A percentile compares a stretch with the other conserved stretches of the same genome.
Evolutionary conservation across 176 grass and related monocot genomes (phyloP).

Genomic region (Melocanna baccifera): DNA sequence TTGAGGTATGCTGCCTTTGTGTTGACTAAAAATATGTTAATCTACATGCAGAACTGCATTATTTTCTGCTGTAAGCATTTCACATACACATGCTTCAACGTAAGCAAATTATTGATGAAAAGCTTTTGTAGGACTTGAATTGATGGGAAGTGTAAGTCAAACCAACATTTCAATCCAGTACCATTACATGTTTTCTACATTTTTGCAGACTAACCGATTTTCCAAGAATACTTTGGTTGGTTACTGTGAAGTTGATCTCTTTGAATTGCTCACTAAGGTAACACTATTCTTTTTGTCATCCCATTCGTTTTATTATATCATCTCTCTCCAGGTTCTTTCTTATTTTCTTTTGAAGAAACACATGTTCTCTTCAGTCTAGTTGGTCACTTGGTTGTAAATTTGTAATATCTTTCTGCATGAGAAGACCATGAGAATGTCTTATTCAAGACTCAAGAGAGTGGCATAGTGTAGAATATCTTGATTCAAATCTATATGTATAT

Average conservation of each 20-base stretch:
- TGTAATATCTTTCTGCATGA: not conserved
- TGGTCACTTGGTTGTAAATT: too few species aligned
- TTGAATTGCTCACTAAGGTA: constrained; percentile 78
- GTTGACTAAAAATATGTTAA: not conserved
- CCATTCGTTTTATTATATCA: not conserved
- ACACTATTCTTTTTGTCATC: constrained; percentile 16
- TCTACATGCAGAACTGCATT: not conserved
- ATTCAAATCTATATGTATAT: not conserved
- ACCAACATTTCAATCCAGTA: not conserved
- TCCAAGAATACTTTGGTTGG: constrained; percentile 93
- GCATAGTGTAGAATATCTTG: not conserved
- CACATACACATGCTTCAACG: not conserved
- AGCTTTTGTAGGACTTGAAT: not conserved
- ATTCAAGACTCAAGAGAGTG: not conserved
- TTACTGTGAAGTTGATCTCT: constrained; percentile 93
- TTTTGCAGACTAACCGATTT: constrained; percentile 82
- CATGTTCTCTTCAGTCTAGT: not conserved
- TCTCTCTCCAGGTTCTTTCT: not conserved
- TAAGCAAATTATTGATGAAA: not conserved
- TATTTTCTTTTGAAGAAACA: not conserved
- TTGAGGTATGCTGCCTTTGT: constrained; percentile 69
- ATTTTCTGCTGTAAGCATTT: not conserved
- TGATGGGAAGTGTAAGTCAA: constrained; percentile 2
- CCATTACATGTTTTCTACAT: constrained; percentile 20
- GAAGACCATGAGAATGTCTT: not conserved